Conservation (phyloP, 495 filamentous ascomycete species). For the Penicillium riverlandense region DNA sequence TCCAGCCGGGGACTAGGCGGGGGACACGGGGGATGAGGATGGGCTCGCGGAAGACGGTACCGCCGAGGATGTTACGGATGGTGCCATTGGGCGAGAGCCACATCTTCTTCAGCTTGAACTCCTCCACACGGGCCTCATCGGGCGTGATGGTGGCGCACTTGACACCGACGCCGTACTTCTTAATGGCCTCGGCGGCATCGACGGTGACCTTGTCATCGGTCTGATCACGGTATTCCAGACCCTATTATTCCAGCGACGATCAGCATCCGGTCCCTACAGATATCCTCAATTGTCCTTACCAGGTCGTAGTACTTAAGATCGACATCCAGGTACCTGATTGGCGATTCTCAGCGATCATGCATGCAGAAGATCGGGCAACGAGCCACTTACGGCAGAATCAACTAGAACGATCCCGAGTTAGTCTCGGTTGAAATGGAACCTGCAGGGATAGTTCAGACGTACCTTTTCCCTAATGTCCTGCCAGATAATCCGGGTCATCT, state of each 20-base stretch:
- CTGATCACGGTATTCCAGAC: slow-evolving; percentile 88
- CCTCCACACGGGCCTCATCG: slow-evolving; percentile 90
- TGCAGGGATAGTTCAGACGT: slow-evolving; percentile 11
- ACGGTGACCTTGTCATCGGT: slow-evolving; percentile 93
- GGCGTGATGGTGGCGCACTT: slow-evolving; percentile 99
- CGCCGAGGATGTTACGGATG: slow-evolving; percentile 90
- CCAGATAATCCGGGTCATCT: slow-evolving; percentile 99
- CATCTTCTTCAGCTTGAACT: slow-evolving; percentile 99
- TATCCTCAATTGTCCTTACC: slow-evolving; percentile 26
- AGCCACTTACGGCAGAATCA: slow-evolving; percentile 70
- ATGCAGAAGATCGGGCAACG: not conserved
- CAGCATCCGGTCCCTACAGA: not conserved
- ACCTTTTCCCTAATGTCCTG: slow-evolving; percentile 94
- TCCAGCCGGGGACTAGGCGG: slow-evolving; percentile 91
- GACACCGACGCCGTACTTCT: slow-evolving; percentile 96
- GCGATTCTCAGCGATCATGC: slow-evolving; percentile 8
- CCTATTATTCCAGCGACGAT: slow-evolving; percentile 30
- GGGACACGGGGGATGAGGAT: slow-evolving; percentile 92
- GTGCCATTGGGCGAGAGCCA: slow-evolving; percentile 98
- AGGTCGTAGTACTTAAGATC: slow-evolving; percentile 99
- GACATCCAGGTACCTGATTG: slow-evolving; percentile 71
- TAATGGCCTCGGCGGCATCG: slow-evolving; percentile 93
- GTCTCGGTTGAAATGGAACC: slow-evolving; percentile 2
- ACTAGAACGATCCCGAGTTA: slow-evolving; percentile 37
- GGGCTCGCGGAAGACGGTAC: slow-evolving; percentile 96